Evolutionary conservation across 768 basidiomycete species (phyloP).

Genomic region (Calocybe cyanea): DNA sequence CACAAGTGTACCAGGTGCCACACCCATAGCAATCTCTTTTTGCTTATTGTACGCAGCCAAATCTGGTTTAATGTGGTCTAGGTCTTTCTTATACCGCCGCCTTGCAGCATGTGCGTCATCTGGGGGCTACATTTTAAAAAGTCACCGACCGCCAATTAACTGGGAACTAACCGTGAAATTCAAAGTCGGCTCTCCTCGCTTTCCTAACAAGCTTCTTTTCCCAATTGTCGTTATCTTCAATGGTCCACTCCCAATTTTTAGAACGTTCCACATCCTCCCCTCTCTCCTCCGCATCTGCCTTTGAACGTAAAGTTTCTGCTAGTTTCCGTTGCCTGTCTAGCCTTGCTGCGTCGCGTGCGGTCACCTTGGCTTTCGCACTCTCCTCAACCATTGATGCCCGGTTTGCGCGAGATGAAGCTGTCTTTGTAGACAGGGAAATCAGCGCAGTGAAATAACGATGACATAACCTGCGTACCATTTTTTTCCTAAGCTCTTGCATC

Average conservation of each 20-base stretch:
- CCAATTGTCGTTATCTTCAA: slow-evolving; percentile 96
- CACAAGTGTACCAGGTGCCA: slow-evolving; percentile 67
- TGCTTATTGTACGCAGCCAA: slow-evolving; percentile 82
- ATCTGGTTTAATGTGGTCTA: slow-evolving; percentile 86
- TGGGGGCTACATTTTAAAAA: slow-evolving; percentile 29
- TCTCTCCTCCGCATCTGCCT: slow-evolving; percentile 84
- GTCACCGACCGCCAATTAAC: neutral
- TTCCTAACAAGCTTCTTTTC: slow-evolving; percentile 86
- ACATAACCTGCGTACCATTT: slow-evolving; percentile 58
- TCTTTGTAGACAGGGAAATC: too few species aligned
- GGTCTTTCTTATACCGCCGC: slow-evolving; percentile 87
- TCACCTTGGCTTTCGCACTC: slow-evolving; percentile 70
- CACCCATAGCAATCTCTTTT: slow-evolving; percentile 80
- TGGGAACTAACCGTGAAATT: slow-evolving; percentile 79
- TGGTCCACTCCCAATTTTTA: slow-evolving; percentile 94
- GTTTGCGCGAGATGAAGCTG: slow-evolving; percentile 76
- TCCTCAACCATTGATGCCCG: slow-evolving; percentile 85
- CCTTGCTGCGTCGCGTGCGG: slow-evolving; percentile 75
- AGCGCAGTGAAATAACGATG: neutral
- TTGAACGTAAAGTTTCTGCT: slow-evolving; percentile 79
- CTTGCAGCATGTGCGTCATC: slow-evolving; percentile 90
- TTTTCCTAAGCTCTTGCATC: slow-evolving; percentile 69
- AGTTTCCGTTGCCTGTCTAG: slow-evolving; percentile 88
- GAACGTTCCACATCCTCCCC: slow-evolving; percentile 90
- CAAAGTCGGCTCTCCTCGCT: slow-evolving; percentile 79